Conservation (phyloP, 441 rosid species). For the Dalechampia spathulata region DNA sequence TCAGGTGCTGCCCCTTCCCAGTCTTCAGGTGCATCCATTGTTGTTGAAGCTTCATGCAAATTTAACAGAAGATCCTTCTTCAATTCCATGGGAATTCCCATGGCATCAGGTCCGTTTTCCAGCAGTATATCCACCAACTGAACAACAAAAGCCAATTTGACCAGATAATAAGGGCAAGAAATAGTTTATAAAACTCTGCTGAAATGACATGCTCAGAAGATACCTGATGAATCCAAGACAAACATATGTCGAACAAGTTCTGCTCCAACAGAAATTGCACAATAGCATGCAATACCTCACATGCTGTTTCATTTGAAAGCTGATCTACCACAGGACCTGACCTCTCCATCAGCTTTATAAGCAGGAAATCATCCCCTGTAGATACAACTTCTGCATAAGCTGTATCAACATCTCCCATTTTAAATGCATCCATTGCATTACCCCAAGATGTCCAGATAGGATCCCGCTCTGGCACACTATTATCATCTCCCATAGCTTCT, state of each 20-base stretch:
- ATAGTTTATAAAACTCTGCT: too few relatives aligned
- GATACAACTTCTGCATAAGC: slow-evolving; percentile 82
- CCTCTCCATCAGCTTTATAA: slow-evolving; percentile 92
- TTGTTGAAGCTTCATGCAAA: slow-evolving; percentile 66
- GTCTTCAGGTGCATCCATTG: slow-evolving; percentile 76
- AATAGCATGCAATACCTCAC: slow-evolving; percentile 64
- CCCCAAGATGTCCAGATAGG: slow-evolving; percentile 89
- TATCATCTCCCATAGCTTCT: slow-evolving; percentile 81
- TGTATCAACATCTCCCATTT: slow-evolving; percentile 80
- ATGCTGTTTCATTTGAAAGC: slow-evolving; percentile 71
- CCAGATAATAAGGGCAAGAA: too few relatives aligned
- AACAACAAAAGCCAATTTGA: too few relatives aligned
- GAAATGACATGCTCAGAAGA: not conserved
- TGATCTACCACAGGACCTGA: slow-evolving; percentile 89
- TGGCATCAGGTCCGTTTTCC: slow-evolving; percentile 70
- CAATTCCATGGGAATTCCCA: slow-evolving; percentile 71
- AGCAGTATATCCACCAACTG: slow-evolving; percentile 74
- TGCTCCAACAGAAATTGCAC: slow-evolving; percentile 76
- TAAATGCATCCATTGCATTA: slow-evolving; percentile 89
- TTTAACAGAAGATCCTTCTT: slow-evolving; percentile 78
- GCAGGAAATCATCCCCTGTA: slow-evolving; percentile 75
- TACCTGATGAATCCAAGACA: slow-evolving; percentile 98
- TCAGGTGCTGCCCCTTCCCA: slow-evolving; percentile 88
- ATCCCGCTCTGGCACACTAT: slow-evolving; percentile 61
- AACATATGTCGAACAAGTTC: slow-evolving; percentile 71